phyloP scores from a whole-genome alignment of 495 filamentous ascomycete genomes.

The Xylaria telfairii region DNA sequence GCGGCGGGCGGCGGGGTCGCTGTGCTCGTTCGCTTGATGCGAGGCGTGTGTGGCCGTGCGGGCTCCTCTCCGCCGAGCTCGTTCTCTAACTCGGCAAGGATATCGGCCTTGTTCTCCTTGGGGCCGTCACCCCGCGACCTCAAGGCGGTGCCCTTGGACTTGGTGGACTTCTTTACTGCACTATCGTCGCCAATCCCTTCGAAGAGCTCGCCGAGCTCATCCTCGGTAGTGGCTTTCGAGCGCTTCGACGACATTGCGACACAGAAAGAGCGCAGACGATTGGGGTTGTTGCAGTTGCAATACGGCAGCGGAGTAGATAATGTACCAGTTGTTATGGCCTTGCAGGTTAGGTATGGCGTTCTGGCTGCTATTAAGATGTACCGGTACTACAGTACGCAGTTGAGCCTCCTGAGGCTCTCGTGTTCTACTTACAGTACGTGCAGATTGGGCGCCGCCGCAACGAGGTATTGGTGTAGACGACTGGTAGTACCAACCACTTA shows the following conservation, averaged over 20 bases:
- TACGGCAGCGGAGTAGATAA: constrained; percentile 1
- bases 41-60: constrained; percentile 81
- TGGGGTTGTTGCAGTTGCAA: background rate
- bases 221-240: constrained; percentile 63
- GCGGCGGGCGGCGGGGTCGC: constrained; percentile 59
- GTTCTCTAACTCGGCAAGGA: constrained; percentile 85
- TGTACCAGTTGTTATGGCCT: background rate
- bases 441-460: background rate
- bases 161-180: constrained; percentile 50
- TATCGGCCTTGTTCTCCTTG: constrained; percentile 71
- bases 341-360: background rate
- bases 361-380: background rate
- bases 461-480: background rate
- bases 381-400: background rate
- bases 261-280: constrained; percentile 11
- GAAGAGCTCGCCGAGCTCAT: constrained; percentile 84
- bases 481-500: background rate
- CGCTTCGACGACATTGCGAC: constrained; percentile 48
- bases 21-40: constrained; percentile 63
- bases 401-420: constrained; percentile 3
- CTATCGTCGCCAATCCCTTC: constrained; percentile 68
- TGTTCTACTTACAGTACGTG: background rate
- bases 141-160: constrained; percentile 51
- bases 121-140: constrained; percentile 55
- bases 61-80: constrained; percentile 70